Percentiles rank a stretch among this genome's conserved stretches.
phyloP scores from a whole-genome alignment of 768 basidiomycete genomes.

The Coprinopsis sp. region DNA sequence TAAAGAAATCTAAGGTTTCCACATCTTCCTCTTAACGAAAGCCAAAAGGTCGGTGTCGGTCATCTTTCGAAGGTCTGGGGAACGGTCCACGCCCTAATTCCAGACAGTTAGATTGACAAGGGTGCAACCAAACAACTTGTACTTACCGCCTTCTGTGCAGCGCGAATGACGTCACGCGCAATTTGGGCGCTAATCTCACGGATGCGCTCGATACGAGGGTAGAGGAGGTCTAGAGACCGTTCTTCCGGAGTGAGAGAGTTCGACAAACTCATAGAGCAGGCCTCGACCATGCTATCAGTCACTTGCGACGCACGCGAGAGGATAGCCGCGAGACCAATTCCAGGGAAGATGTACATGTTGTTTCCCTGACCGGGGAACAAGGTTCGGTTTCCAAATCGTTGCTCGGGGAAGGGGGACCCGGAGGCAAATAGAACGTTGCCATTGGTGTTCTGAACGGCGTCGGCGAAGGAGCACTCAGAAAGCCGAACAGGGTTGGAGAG shows the following conservation, averaged over 20 bases:
- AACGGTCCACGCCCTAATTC: constrained; percentile 49
- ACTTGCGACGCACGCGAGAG: constrained; percentile 63
- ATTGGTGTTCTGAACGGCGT: constrained; percentile 66
- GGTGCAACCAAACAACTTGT: not conserved
- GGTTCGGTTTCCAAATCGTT: constrained; percentile 47
- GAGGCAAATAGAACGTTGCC: constrained; percentile 83
- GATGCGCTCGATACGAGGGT: constrained; percentile 81
- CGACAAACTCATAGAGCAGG: constrained; percentile 76
- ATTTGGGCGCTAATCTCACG: constrained; percentile 80
- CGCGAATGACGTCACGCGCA: constrained; percentile 69
- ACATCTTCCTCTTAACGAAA: constrained; percentile 65
- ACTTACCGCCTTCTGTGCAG: constrained; percentile 72
- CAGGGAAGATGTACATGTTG: constrained; percentile 87
- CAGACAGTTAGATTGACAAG: constrained; percentile 2
- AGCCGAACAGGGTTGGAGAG: constrained; percentile 85
- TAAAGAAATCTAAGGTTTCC: constrained; percentile 45
- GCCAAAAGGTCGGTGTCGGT: constrained; percentile 49
- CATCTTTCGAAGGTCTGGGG: constrained; percentile 48
- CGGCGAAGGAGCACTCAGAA: constrained; percentile 75
- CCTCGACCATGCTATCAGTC: constrained; percentile 87
- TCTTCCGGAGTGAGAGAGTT: constrained; percentile 71
- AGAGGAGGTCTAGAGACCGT: constrained; percentile 59
- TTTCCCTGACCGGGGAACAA: constrained; percentile 88
- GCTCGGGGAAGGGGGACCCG: constrained; percentile 78
- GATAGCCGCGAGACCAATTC: constrained; percentile 76